These are phyloP conservation scores for Fusarium decemcellulare DNA, from an alignment of 2,329 filamentous ascomycete species.

Conservation along the genomic window DNA sequence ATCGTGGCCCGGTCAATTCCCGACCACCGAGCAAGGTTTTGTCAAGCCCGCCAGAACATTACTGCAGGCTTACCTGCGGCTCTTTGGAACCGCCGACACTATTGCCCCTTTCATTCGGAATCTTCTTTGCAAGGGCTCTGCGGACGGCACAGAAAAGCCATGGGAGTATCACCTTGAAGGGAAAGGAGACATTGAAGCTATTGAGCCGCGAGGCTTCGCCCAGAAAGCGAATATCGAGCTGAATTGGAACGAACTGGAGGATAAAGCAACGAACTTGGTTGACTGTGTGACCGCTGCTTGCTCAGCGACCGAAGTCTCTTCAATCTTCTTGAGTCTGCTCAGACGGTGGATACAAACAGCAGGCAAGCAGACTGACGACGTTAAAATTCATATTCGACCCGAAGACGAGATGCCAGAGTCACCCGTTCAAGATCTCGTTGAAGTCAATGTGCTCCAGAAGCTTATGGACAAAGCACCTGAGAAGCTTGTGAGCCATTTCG, in stretches of 20 bases:
- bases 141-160: slow-evolving; percentile 43
- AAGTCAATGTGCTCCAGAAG: slow-evolving; percentile 74
- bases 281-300: slow-evolving; percentile 64
- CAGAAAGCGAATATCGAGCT: slow-evolving; percentile 45
- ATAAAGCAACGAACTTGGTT: slow-evolving; percentile 64
- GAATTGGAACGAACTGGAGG: slow-evolving; percentile 62
- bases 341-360: slow-evolving; percentile 66
- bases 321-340: slow-evolving; percentile 73
- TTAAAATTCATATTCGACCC: slow-evolving; percentile 48
- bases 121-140: slow-evolving; percentile 68
- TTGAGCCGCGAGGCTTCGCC: slow-evolving; percentile 47
- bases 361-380: slow-evolving; percentile 44
- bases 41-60: slow-evolving; percentile 64
- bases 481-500: slow-evolving; percentile 74
- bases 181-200: slow-evolving; percentile 67
- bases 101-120: slow-evolving; percentile 66
- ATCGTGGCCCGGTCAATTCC: slow-evolving; percentile 60
- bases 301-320: slow-evolving; percentile 69
- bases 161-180: slow-evolving; percentile 68
- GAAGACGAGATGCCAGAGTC: slow-evolving; percentile 52
- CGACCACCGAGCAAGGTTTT: slow-evolving; percentile 55
- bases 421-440: slow-evolving; percentile 64
- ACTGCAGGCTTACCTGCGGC: slow-evolving; percentile 69
- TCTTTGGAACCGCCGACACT: slow-evolving; percentile 67
- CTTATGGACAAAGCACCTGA: slow-evolving; percentile 75